Base-by-base conservation (phyloP, 2,329 filamentous ascomycete genomes). In the Fusarium chuoi region DNA sequence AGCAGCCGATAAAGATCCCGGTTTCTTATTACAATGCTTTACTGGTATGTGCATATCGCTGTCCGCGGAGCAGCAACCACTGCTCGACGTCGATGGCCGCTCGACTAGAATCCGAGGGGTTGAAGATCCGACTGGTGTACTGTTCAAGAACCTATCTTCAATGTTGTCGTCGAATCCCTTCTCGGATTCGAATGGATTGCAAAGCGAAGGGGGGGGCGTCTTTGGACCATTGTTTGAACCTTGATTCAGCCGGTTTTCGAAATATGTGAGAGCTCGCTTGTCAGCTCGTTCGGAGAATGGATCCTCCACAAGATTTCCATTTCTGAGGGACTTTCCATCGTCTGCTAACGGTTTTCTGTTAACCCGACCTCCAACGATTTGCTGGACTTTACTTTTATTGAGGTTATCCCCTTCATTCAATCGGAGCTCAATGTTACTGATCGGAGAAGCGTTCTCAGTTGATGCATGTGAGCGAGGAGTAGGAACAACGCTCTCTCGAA, bases 141-240 rank as follows among this genome's bases (percentile, higher is more conserved):
- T 79, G 35, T 73, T 79, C 71, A 85, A 78, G 65, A 85, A 78
- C 20, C 83, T 82, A 77, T 82, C 79, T 48, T 82, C 79, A 66
- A 85, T 80, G 60, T 84, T 76, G 60, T 76, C 75, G 46, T 84
- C 81, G 62, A 85, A 84, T 52, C 77, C 81, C 39, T 73, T 70
- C 72, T 85, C 84, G 10, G 79, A 70, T n/a, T 81, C 79, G 68
- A 86, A 84, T 66, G 79, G 80, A 36, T 74, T 75, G 33, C 46
- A 39, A 6, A 68, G 51, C 24, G 71, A 44, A 24, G 63, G 42
- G 18, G 41, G 61, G 22, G 63, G 59, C 10, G 8, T 46, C 33
- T 57, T 58, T 26, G 51, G 48, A 30, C 65, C 58, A 20, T 61
- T 57, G 14, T 58, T 52, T 30, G 49, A 33, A 8, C 59, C 67